Evolutionary conservation across 164 flowering plant genomes (phyloP).

Genomic region (Vitis amurensis): DNA sequence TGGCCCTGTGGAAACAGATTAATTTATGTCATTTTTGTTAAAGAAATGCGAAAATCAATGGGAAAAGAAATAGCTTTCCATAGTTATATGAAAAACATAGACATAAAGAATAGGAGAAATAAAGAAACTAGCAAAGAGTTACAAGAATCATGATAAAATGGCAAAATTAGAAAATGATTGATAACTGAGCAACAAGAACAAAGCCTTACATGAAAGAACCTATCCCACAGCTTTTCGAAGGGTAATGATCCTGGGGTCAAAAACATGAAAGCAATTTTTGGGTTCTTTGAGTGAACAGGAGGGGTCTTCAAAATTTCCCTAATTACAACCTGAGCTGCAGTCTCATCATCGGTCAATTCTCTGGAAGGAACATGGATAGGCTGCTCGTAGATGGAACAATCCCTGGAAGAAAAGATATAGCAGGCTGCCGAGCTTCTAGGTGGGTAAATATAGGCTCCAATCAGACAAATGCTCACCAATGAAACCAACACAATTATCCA

Average conservation of each 20-base stretch:
- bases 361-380: slow-evolving; percentile 14
- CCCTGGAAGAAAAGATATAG: slow-evolving; percentile 27
- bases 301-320: slow-evolving; percentile 24
- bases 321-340: slow-evolving; percentile 25
- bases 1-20: slow-evolving; percentile 50
- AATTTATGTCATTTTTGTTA: too few relatives aligned
- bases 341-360: slow-evolving; percentile 33
- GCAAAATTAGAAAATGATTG: too few relatives aligned
- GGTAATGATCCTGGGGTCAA: slow-evolving; percentile 36
- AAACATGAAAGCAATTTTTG: slow-evolving; percentile 42
- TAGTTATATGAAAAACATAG: too few relatives aligned
- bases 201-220: slow-evolving; percentile 31
- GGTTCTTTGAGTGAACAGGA: slow-evolving; percentile 16
- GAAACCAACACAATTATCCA: slow-evolving; percentile 29
- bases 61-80: too few relatives aligned
- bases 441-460: slow-evolving; percentile 23
- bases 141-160: too few relatives aligned
- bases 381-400: slow-evolving; percentile 5
- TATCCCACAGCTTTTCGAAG: slow-evolving; percentile 38
- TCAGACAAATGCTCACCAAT: slow-evolving; percentile 24
- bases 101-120: too few relatives aligned
- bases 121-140: too few relatives aligned
- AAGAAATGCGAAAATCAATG: too few relatives aligned
- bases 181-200: not conserved
- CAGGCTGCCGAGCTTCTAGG: slow-evolving; percentile 17